Percentiles rank a stretch among this genome's conserved stretches.
Evolutionary conservation across 1,284 basidiomycete genomes (phyloP).

Genomic region (Mycosarcoma mackinlayi): DNA sequence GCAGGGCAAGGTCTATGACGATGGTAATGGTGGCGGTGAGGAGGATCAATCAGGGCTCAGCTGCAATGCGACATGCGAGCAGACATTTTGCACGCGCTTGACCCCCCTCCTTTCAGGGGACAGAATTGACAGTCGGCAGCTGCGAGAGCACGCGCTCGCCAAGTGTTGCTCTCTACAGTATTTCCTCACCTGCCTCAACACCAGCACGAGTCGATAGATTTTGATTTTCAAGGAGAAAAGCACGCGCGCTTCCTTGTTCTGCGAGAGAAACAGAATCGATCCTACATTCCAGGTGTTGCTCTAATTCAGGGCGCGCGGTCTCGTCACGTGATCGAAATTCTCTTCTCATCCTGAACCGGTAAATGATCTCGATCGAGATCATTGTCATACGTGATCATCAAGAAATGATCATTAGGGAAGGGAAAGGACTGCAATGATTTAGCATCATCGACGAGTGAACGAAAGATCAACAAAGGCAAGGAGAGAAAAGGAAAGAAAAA

Average conservation of each 20-base stretch:
- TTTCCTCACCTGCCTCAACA: too few relatives aligned
- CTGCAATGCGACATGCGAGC: constrained; percentile 3
- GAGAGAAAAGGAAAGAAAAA: neutral
- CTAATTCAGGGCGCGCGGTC: neutral
- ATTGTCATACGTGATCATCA: too few relatives aligned
- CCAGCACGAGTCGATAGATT: too few relatives aligned
- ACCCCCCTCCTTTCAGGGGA: too few relatives aligned
- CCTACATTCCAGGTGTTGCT: neutral
- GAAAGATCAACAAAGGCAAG: too few relatives aligned
- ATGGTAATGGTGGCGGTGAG: constrained; percentile 1
- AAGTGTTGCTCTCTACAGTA: too few relatives aligned
- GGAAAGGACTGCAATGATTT: neutral
- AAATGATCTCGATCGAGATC: neutral
- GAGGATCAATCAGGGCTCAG: neutral
- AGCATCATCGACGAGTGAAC: constrained; percentile 2
- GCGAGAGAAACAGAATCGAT: neutral
- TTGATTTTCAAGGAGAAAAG: too few relatives aligned
- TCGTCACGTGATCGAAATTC: constrained; percentile 5
- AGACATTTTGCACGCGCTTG: too few relatives aligned
- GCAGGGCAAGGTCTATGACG: too few relatives aligned
- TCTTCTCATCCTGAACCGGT: neutral
- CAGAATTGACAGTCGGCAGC: too few relatives aligned
- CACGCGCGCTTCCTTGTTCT: neutral
- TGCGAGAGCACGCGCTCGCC: too few relatives aligned
- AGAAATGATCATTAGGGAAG: too few relatives aligned